Evolutionary conservation across 2,329 filamentous ascomycete genomes (phyloP), one percentile per base, ranked within the genome.

Genomic region (Emmonsiellopsis sp.): DNA sequence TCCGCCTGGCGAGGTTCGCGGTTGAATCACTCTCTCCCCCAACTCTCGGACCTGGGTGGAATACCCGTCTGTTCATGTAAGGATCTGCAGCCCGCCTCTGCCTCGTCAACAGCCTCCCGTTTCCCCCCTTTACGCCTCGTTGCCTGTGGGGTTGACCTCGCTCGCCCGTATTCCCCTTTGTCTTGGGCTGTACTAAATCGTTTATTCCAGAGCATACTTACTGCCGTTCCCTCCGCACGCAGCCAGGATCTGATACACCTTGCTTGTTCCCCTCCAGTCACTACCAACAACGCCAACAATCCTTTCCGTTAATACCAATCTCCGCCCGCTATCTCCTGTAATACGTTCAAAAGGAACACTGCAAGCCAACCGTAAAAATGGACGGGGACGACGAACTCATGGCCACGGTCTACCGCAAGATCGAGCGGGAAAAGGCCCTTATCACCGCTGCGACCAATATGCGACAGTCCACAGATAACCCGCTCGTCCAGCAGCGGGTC

Each of bases 391-490:
- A 84, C 67, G 78, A 82, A 62, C 77, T 82, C 60, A 79, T 84
- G 73, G 83, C 83, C 73, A 87, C 89, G 72, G 90, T 98, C 75
- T 84, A 87, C 76, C 87, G 85, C 77, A 97, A 98, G 86, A 97
- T 98, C 73, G 89, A 96, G 79, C 85, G 92, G 70, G 93, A 98
- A 75, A 92, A 91, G 79, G 87, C 86, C 65, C 84, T 97, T 67
- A 93, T 98, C 78, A 87, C 87, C 72, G 92, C 89, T 65, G 92
- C 92, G 62, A 93, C 89, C 74, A 83, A 87, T 64, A 95, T 98
- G 91, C 87, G 90, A 73, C 86, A 91, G 74, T 91, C 93, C 71
- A 96, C 92, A 63, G 89, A 89, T 76, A 98, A 98, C 73, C 87
- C 91, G 62, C 81, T 84, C 57, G 92, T 97, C 60, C 86, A 90